phyloP scores from a whole-genome alignment of 2,329 filamentous ascomycete genomes.

The Penicillium sp. region DNA sequence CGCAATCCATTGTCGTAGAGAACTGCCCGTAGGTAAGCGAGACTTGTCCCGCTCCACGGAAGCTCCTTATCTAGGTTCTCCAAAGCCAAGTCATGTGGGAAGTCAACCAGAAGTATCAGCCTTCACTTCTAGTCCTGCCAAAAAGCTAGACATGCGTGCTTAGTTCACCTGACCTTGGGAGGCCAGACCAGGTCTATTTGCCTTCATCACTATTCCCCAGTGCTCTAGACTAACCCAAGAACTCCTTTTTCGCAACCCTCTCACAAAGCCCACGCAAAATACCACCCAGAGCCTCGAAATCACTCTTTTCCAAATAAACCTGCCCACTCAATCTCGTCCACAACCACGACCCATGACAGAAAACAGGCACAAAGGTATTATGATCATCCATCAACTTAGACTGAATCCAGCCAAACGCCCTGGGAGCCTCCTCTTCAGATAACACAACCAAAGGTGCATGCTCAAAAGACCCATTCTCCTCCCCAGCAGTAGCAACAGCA shows the following conservation, averaged over 20 bases:
- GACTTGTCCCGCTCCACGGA: too few relatives aligned
- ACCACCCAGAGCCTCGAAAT: constrained; percentile 68
- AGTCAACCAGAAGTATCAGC: too few relatives aligned
- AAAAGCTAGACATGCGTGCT: too few relatives aligned
- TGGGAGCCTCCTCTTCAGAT: constrained; percentile 38
- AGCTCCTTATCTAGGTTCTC: too few relatives aligned
- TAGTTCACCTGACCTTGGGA: too few relatives aligned
- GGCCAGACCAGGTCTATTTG: too few relatives aligned
- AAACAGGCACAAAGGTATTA: constrained; percentile 67
- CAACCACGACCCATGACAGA: constrained; percentile 57
- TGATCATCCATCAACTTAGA: constrained; percentile 55
- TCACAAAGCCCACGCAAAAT: constrained; percentile 57
- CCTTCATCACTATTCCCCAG: too few relatives aligned
- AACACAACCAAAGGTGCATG: constrained; percentile 24
- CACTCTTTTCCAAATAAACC: constrained; percentile 73
- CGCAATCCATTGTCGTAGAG: too few relatives aligned
- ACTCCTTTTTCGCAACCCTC: constrained; percentile 48
- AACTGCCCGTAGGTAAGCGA: too few relatives aligned
- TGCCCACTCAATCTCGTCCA: constrained; percentile 76
- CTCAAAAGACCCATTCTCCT: background rate
- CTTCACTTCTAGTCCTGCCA: too few relatives aligned
- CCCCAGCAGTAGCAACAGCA: constrained; percentile 23
- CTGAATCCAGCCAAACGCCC: constrained; percentile 57
- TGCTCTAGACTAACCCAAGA: constrained; percentile 6
- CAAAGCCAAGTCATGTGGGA: too few relatives aligned